These are phyloP conservation scores for Aureobasidium mangrovei DNA, from an alignment of 2,329 filamentous ascomycete genomes.

Conservation along the genomic window DNA sequence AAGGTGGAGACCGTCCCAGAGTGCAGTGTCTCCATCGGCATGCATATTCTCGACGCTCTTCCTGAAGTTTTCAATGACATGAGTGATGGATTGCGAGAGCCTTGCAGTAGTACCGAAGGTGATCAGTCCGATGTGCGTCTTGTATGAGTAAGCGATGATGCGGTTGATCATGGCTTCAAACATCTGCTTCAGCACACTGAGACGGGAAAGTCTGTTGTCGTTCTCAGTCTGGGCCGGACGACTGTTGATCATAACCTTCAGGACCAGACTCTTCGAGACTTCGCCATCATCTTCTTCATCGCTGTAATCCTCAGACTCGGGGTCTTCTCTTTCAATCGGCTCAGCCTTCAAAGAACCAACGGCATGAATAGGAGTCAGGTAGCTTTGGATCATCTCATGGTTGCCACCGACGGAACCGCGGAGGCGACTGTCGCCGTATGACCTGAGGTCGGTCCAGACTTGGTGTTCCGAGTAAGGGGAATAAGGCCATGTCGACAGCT, in stretches of 20 bases:
- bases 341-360: neutral
- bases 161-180: slow-evolving; percentile 32
- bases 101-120: slow-evolving; percentile 25
- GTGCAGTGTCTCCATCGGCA: slow-evolving; percentile 27
- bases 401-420: neutral
- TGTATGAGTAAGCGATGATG: slow-evolving; percentile 30
- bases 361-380: neutral
- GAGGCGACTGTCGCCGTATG: slow-evolving; percentile 15
- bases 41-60: slow-evolving; percentile 25
- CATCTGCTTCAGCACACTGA: slow-evolving; percentile 32
- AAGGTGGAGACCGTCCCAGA: slow-evolving; percentile 31
- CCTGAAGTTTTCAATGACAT: slow-evolving; percentile 31
- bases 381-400: neutral
- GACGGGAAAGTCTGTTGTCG: slow-evolving; percentile 13
- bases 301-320: neutral
- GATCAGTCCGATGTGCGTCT: slow-evolving; percentile 30
- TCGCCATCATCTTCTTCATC: neutral
- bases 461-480: neutral
- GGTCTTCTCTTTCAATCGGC: neutral
- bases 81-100: slow-evolving; percentile 24
- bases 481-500: neutral
- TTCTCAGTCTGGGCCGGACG: neutral
- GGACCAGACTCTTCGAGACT: neutral
- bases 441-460: slow-evolving; percentile 13
- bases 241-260: neutral